Evolutionary conservation across 257 asterid genomes (phyloP), one percentile per base, ranked within the genome.

Genomic region (Buddleja alternifolia): DNA sequence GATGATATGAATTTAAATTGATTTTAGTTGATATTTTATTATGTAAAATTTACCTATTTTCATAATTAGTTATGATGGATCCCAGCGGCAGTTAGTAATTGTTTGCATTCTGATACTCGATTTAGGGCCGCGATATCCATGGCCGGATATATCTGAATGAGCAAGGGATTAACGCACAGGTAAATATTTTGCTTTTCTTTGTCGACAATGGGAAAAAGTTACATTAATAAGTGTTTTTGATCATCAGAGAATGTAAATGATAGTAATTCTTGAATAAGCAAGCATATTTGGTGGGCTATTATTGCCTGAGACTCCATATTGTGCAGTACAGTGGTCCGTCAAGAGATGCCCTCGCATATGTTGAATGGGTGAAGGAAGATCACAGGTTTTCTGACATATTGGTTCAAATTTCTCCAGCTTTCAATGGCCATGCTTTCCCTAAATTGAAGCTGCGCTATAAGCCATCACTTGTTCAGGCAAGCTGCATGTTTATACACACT

Each of bases 121-220:
- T 78, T 14, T 67, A 93, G 99, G 99, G 90, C 63, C 93, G 83
- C 56, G 83, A 90, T 60, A 73, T 93, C 60, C 95, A 82, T 45
- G 99, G 99, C 9, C 95, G 97, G 46, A 87, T 93, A 74, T 93
- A 93, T 82, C 55, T 93, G 86, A 93, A 88, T 53, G 92, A 90
- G 75, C 96, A 93, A 78, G 99, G 99, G 65, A 88, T 93, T 64
- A 93, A 93, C 57, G 99, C 97, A 4, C 99, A 93, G 96, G 99
- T 93, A 74, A 10, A 8, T 47, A 17, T 44, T 20, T 21, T 45
- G 25, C 25, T 12, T 4, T 63, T 4, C 40, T 46, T 6, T 37
- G 34, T 47, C 45, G 20, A 63, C 45, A 19, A 17, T 41, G 1
- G 0, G 10, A 34, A 46, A 3, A 54, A 4, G 25, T 52, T 68